These are phyloP conservation scores for Berberis thunbergii DNA, from an alignment of 164 flowering plant species.

Conservation along the genomic window DNA sequence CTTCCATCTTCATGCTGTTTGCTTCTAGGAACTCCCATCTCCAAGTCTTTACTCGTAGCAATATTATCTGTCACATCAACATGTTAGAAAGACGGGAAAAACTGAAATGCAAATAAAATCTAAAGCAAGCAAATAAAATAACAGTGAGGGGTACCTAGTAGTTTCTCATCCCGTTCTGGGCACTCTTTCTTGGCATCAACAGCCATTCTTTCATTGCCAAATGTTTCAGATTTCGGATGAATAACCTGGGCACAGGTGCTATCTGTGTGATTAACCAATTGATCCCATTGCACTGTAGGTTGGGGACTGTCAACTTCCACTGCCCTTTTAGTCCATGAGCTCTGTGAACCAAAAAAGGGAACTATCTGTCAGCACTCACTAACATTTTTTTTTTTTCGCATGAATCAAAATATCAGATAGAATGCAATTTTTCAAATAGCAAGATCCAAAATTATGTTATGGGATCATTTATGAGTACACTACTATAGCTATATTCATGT, in stretches of 20 bases:
- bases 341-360: slow-evolving; percentile 25
- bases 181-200: slow-evolving; percentile 18
- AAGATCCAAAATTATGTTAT: no score
- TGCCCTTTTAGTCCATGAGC: slow-evolving; percentile 54
- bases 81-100: background rate
- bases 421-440: no score
- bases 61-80: slow-evolving; percentile 27
- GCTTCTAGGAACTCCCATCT: slow-evolving; percentile 26
- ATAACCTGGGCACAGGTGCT: slow-evolving; percentile 56
- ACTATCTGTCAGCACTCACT: no score
- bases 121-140: background rate
- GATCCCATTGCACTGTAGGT: slow-evolving; percentile 25
- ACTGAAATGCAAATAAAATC: background rate
- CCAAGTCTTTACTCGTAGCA: slow-evolving; percentile 41
- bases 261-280: slow-evolving; percentile 36
- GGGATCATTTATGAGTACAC: no score
- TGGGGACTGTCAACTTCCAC: slow-evolving; percentile 48
- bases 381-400: no score
- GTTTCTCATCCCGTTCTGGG: slow-evolving; percentile 24
- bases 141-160: slow-evolving; percentile 25
- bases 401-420: no score
- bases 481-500: no score
- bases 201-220: slow-evolving; percentile 24
- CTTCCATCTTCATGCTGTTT: slow-evolving; percentile 19
- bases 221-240: slow-evolving; percentile 34